Base-by-base conservation (phyloP, 1,139 yeast species). In the Sugiyamaella neomexicana region DNA sequence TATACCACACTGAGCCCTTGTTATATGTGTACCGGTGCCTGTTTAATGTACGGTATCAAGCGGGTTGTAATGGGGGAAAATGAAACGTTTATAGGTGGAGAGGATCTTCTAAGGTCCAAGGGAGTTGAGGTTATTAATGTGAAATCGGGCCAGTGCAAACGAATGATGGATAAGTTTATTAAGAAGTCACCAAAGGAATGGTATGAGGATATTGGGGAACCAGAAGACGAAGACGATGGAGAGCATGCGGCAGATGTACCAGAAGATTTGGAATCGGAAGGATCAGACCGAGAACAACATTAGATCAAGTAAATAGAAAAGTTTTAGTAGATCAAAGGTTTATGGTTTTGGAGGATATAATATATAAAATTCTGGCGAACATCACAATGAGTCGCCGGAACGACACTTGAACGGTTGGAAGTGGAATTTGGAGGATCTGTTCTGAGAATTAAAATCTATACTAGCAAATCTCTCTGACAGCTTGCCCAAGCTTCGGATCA, bases 1-100 rank as follows among this genome's bases (percentile, higher is more conserved):
- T 91, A 90, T 72, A 89, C 97, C 43, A 88, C 97, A 0, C 75
- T 91, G 61, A 87, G 96, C 5, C 97, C 98, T 1, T 91, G 98
- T 70, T 78, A 84, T 62, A 91, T 91, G 97, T 91, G 98, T 68
- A 81, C 95, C 6, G 98, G 98, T 16, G 96, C 97, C 13, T 88
- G 95, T 62, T 68, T 91, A 54, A 76, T 91, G 77, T 91, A 90
- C 72, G 96, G 96, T 37, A 79, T 91, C 61, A 83, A 84, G 62
- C 77, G 97, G 60, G 86, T 89, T 37, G 97, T 91, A 0, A 67
- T 89, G 71, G 97, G 97, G 17, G 98, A 91, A 70, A 89, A 89
- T 70, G 80, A 73, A 51, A 90, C 86, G 25, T 91, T 86, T 64
- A 62, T 78, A 42, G 97, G 97, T 12, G 83, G 81, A 43, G 97